phyloP scores from a whole-genome alignment of 371 early-diverging fungal genomes.

The Actinomortierella wolfii region DNA sequence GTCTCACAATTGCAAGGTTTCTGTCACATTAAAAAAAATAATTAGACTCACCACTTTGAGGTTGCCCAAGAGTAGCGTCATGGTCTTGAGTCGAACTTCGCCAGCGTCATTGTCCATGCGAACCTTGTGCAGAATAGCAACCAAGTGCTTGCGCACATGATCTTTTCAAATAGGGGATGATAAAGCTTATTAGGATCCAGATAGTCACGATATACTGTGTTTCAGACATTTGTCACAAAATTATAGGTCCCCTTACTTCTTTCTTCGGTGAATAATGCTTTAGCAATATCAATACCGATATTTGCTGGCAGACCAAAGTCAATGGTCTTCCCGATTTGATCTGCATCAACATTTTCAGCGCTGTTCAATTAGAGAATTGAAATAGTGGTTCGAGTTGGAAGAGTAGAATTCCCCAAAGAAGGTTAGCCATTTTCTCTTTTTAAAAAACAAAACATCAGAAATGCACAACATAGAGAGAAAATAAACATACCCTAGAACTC shows the following conservation, averaged over 20 bases:
- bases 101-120: conserved; percentile 38
- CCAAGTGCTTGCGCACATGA: conserved; percentile 13
- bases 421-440: no score
- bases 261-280: conserved; percentile 29
- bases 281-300: conserved; percentile 32
- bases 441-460: no score
- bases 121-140: conserved; percentile 23
- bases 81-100: conserved; percentile 32
- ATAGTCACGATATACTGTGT: no score
- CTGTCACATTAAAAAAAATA: no score
- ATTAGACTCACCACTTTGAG: conserved; percentile 26
- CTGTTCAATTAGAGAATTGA: conserved; percentile 5
- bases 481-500: conserved; percentile 23
- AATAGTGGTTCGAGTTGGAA: no score
- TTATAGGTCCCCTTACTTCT: conserved; percentile 4
- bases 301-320: conserved; percentile 34
- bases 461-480: no score
- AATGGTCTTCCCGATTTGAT: conserved; percentile 5
- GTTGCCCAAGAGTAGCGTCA: conserved; percentile 34
- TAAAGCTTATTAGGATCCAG: not conserved
- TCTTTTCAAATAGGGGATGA: conserved; percentile 2
- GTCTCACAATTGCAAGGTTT: no score
- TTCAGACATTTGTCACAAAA: not conserved
- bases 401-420: no score
- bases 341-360: conserved; percentile 24